Base-by-base conservation (phyloP, 106 monocot genomes). In the Dioscorea alata region DNA sequence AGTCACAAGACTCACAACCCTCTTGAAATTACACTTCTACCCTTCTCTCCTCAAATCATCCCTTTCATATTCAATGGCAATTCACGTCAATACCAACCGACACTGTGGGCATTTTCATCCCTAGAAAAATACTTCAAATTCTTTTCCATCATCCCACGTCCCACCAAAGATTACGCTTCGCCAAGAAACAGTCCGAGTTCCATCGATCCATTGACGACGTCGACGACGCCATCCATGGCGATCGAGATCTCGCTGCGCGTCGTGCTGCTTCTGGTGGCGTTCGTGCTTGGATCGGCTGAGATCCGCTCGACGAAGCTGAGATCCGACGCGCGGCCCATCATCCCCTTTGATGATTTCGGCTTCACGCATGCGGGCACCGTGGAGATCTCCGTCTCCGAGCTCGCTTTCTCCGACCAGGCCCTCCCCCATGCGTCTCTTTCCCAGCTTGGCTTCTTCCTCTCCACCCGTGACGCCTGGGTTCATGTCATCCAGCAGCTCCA, bases 331-430 rank as follows among this genome's bases (percentile, higher is more conserved):
- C 77, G 94, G 1, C 54, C 80, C 56, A 83, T 94, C 80, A 87
- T 94, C 75, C 87, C 86, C 35, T 79, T 94, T 61, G 87, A 90
- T 56, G 87, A 87, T 67, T 90, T 94, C 71, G 90, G 94, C 14
- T 94, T 90, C 79, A 85, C 90, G 51, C 84, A 81, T 71, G 59
- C 58, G 17, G 94, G 94, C 24, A 58, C 78, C 33, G 77, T 94
- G 12, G 87, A 90, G 68, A 86, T 94, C 78, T 82, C 82, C 68
- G 90, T 94, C 60, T 83, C 90, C 13, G 68, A 60, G 19, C 73
- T 94, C 69, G 68, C 78, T 32, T 42, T 82, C 62, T 84, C 81
- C 24, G 69, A 80, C 51, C 17, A 69, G 34, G 71, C 56, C 50
- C 64, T 42, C 42, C 9, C 82, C 59, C 85, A 85, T 34, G 69